Base-by-base conservation (phyloP, 805 yeast species). In the Diddensiella santjacobensis region DNA sequence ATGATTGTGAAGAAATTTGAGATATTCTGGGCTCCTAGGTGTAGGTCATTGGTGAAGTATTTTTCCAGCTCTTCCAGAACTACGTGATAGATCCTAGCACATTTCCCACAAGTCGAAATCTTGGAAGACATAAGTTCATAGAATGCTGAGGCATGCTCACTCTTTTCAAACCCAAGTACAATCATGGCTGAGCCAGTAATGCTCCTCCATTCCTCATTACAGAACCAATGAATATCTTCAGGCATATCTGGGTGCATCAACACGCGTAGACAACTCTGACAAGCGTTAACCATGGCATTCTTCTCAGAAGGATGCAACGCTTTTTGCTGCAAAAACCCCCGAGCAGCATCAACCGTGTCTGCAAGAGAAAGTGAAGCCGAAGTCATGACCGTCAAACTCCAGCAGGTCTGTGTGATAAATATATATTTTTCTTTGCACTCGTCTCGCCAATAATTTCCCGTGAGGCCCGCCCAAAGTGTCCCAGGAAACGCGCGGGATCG, bases 21-120 rank as follows among this genome's bases (percentile, higher is more conserved):
- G 15, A 35, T 35, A 6, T 8, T 17, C 10, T 35, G 10, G 20
- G 38, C 20, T 8, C 20, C 38, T 6, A 40, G 42, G 30, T 40
- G 30, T 29, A 40, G 19, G 18, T 44, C 39, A 10, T 47, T 31
- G 3, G 20, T 24, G 6, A 52, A 41, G 23, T 15, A 15, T 11
- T 18, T n/a, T 22, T 18, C 29, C 13, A 53, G 44, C 42, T 40
- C 39, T 3, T 22, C 47, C 24, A 50, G 19, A 26, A 38, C 40
- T 13, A 33, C 20, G 30, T 52, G 53, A 22, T 45, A 54, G 17
- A 37, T 39, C 22, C 49, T 24, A 4, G 51, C 50, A 38, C 57
- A 54, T 8, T 49, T 37, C 13, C 45, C 30, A 42, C 57, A 54
- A 4, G 38, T 39, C 33, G 45, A 31, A 13, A 53, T 22, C 24